phyloP scores from a whole-genome alignment of 306 rosid genomes.

The Hippophae tibetana region DNA sequence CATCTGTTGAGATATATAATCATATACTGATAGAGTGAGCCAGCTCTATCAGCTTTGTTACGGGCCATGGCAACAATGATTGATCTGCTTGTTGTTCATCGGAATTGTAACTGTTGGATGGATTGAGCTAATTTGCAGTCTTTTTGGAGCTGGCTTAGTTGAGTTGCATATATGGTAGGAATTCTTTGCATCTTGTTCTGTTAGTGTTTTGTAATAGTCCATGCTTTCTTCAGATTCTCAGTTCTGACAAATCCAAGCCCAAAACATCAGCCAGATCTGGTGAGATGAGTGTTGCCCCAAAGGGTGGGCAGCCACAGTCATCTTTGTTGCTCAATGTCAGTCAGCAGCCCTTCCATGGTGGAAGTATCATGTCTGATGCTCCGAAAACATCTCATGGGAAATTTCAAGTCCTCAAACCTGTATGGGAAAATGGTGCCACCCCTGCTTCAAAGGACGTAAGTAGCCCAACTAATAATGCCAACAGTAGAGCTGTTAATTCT shows the following conservation, averaged over 20 bases:
- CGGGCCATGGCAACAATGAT: too few relatives aligned
- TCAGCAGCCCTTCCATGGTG: conserved; percentile 53
- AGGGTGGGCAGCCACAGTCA: conserved; percentile 59
- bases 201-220: background rate
- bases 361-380: conserved; percentile 55
- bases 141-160: too few relatives aligned
- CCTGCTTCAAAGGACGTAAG: conserved; percentile 55
- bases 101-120: too few relatives aligned
- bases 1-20: too few relatives aligned
- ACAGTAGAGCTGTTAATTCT: conserved; percentile 43
- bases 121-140: too few relatives aligned
- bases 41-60: too few relatives aligned
- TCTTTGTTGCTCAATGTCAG: conserved; percentile 36
- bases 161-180: too few relatives aligned
- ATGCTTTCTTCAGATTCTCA: conserved; percentile 40
- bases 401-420: conserved; percentile 81
- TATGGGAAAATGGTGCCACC: conserved; percentile 73
- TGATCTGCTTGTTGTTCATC: too few relatives aligned
- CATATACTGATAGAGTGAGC: too few relatives aligned
- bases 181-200: conserved; percentile 4
- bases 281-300: conserved; percentile 49
- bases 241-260: conserved; percentile 78
- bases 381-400: conserved; percentile 79
- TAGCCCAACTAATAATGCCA: conserved; percentile 53
- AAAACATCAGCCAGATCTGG: conserved; percentile 47